Base-by-base conservation (phyloP, 495 filamentous ascomycete genomes). In the Penicillium robsamsonii region DNA sequence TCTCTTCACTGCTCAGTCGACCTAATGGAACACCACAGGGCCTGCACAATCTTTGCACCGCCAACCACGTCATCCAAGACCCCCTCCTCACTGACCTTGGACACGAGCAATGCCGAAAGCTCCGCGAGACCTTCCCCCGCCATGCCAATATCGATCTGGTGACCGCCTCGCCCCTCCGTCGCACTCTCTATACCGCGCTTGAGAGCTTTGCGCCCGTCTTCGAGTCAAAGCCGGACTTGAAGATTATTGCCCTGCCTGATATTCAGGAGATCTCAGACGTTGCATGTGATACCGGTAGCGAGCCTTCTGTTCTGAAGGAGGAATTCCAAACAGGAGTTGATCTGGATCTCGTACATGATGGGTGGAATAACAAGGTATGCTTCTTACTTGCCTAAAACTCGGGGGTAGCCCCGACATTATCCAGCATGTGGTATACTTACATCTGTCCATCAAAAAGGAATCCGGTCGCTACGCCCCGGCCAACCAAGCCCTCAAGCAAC, bases 181-280 rank as follows among this genome's bases (percentile, higher is more conserved):
- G 93, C 51, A 95, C 93, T 4, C 74, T 97, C 31, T 86, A 89
- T 68, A 96, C 93, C 0, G 84, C 87, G 5, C 78, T 96, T 10
- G 72, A 84, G 47, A 82, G 81, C 45, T 96, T 96, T 72, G 70
- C 68, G 44, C 75, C 85, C 4, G 69, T 78, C 5, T 75, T 82
- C 47, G 54, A 76, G 25, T 66, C 70, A 4, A 73, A 74, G 49
- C 73, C 76, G 17, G 74, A 74, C n/a, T 55, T 80, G 38, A 76
- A 76, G 27, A 67, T 96, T 46, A 77, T 90, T 47, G 84, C 87
- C 9, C 73, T 96, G 2, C 89, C 90, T 0, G 89, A 93, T 55
- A 67, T 90, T 0, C 93, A 97, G 70, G 93, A 97, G 71, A 86
- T 87, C 0, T 84, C 82, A 11, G 81, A 84, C 25, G 69, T 88